Evolutionary conservation across 192 early-diverging fungal species (phyloP).

Genomic region (Umbelopsis sp.): DNA sequence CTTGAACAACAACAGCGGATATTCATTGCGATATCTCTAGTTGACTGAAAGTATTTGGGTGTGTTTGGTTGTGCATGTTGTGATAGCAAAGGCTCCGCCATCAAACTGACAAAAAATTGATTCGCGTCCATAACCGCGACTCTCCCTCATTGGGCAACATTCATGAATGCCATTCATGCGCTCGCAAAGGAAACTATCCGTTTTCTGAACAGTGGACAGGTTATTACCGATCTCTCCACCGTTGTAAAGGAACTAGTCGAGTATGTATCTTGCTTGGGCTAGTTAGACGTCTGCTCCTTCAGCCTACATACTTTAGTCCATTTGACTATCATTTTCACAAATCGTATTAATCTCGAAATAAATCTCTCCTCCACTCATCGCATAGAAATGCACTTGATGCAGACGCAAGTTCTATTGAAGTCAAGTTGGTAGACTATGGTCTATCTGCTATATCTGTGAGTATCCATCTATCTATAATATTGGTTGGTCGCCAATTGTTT

Average conservation of each 20-base stretch:
- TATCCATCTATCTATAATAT: no score
- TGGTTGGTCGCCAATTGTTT: neutral
- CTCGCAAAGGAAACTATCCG: conserved; percentile 33
- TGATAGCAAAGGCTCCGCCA: no score
- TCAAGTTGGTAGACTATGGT: conserved; percentile 38
- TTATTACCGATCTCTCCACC: conserved; percentile 34
- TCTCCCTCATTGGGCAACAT: neutral
- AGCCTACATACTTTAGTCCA: neutral
- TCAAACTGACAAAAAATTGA: neutral
- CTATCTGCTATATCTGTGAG: conserved; percentile 36
- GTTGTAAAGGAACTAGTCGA: conserved; percentile 45
- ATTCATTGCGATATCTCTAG: no score
- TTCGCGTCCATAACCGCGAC: neutral
- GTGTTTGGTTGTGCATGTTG: no score
- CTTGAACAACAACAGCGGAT: no score
- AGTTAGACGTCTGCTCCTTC: no score
- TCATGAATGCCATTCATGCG: conserved; percentile 20
- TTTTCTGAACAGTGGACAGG: conserved; percentile 40
- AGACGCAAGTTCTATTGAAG: conserved; percentile 34
- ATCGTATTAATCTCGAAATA: neutral
- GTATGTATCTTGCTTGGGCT: conserved; percentile 22
- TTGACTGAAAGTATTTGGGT: no score
- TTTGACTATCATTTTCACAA: neutral
- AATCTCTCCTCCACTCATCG: no score
- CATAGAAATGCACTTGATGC: conserved; percentile 46